These are phyloP conservation scores for Trypanosomatidae sp. DNA, from an alignment of 208 protist species.

Conservation along the genomic window DNA sequence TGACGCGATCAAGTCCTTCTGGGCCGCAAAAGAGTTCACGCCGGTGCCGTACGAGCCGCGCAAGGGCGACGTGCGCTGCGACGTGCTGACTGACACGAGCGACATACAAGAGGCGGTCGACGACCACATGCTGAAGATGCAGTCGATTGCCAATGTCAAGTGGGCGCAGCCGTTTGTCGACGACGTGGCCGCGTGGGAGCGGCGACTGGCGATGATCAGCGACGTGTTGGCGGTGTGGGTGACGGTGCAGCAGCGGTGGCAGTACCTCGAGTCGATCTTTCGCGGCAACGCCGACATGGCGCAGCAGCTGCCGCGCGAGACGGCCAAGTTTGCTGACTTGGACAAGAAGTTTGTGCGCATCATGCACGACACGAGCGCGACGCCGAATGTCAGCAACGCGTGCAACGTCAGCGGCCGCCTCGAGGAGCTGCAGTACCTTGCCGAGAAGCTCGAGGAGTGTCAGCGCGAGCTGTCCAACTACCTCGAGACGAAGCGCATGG, in stretches of 20 bases:
- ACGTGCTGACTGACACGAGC: conserved; percentile 91
- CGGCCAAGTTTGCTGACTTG: conserved; percentile 95
- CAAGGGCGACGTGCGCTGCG: conserved; percentile 69
- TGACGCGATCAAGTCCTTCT: conserved; percentile 90
- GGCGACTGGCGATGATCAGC: conserved; percentile 90
- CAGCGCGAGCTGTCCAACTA: conserved; percentile 98
- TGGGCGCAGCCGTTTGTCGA: conserved; percentile 95
- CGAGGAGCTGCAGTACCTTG: conserved; percentile 86
- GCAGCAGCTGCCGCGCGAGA: conserved; percentile 96
- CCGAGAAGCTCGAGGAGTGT: conserved; percentile 94
- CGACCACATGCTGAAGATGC: conserved; percentile 97
- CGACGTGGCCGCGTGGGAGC: conserved; percentile 95
- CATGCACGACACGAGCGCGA: conserved; percentile 90
- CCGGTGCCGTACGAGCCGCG: conserved; percentile 86
- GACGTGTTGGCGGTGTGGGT: conserved; percentile 97
- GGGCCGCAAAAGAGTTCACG: conserved; percentile 85
- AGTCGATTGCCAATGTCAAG: conserved; percentile 94
- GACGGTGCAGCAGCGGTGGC: conserved; percentile 98
- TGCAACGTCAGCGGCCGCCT: conserved; percentile 90
- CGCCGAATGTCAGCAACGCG: conserved; percentile 88
- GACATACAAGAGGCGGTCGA: conserved; percentile 96
- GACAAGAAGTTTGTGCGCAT: conserved; percentile 96
- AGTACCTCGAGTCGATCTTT: conserved; percentile 99
- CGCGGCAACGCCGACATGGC: conserved; percentile 97
- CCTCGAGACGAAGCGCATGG: conserved; percentile 94